Conservation (phyloP, 139 green algal species). For the Helicosporidium sp. region DNA sequence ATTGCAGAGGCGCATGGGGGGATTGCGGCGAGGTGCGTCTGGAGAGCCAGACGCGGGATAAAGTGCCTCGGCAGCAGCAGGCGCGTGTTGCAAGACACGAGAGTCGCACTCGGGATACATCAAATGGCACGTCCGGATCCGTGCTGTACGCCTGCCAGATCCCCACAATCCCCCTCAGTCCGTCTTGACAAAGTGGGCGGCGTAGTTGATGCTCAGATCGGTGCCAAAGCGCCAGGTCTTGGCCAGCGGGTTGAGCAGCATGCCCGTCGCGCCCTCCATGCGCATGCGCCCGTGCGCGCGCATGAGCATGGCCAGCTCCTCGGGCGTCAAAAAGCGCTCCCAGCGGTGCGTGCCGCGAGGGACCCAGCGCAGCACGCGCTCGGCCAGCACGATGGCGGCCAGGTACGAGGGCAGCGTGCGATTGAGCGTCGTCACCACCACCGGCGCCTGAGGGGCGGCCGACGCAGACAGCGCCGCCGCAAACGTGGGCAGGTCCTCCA, state of each 20-base stretch:
- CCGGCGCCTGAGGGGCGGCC: slow-evolving; percentile 16
- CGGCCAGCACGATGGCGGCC: slow-evolving; percentile 61
- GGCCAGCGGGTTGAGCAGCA: slow-evolving; percentile 28
- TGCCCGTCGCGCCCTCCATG: slow-evolving; percentile 33
- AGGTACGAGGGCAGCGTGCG: slow-evolving; percentile 53
- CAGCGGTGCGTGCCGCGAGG: slow-evolving; percentile 65
- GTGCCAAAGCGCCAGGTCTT: slow-evolving; percentile 28
- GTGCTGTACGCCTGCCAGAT: no score
- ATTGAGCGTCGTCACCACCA: slow-evolving; percentile 75
- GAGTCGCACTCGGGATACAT: no score
- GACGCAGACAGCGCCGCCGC: slow-evolving; percentile 9
- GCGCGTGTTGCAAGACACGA: no score
- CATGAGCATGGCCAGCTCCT: slow-evolving; percentile 47
- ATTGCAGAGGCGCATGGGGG: no score
- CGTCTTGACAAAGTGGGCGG: slow-evolving; percentile 40
- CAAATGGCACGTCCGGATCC: no score
- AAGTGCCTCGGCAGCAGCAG: no score
- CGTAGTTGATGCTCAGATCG: slow-evolving; percentile 61
- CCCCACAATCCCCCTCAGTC: no score
- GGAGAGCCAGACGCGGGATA: no score
- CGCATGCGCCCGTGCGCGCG: slow-evolving; percentile 5
- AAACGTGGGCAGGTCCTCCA: slow-evolving; percentile 27
- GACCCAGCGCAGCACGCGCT: slow-evolving; percentile 49
- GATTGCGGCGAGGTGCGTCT: no score
- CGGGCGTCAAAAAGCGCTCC: slow-evolving; percentile 73